phyloP scores from a whole-genome alignment of 495 filamentous ascomycete species.

The Podospora appendiculata region DNA sequence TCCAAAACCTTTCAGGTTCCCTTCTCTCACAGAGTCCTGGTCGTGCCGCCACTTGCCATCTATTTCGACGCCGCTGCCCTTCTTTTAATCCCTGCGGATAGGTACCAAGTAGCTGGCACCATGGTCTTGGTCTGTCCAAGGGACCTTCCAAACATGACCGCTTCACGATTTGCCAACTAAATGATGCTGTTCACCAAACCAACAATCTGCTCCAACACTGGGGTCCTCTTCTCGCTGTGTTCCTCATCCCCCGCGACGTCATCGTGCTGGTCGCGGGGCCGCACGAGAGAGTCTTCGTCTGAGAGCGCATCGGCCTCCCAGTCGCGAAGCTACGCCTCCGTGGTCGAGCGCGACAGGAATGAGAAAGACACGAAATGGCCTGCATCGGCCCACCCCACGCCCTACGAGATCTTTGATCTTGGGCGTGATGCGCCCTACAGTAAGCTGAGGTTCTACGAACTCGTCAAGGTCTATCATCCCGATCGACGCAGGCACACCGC shows the following conservation, averaged over 20 bases:
- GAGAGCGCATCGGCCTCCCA: neutral
- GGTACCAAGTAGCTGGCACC: neutral
- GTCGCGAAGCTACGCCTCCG: constrained; percentile 13
- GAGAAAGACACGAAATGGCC: constrained; percentile 31
- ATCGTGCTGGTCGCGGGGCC: constrained; percentile 14
- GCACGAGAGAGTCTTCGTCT: neutral
- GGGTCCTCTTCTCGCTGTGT: constrained; percentile 3
- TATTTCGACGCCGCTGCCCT: no score
- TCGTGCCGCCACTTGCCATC: no score
- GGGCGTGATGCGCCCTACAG: constrained; percentile 59
- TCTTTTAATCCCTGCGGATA: no score
- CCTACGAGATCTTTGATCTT: constrained; percentile 80
- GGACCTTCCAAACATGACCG: constrained; percentile 19
- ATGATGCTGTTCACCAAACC: constrained; percentile 27
- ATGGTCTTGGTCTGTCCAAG: constrained; percentile 9
- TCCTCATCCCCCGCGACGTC: constrained; percentile 21
- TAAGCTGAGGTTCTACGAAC: constrained; percentile 75
- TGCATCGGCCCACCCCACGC: constrained; percentile 52
- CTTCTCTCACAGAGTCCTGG: no score
- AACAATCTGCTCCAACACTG: constrained; percentile 19
- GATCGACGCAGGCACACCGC: constrained; percentile 51
- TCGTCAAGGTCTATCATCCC: constrained; percentile 94
- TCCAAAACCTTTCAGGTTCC: no score
- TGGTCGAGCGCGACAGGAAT: constrained; percentile 1
- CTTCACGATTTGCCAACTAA: neutral